phyloP scores from a whole-genome alignment of 2,329 filamentous ascomycete species.

The Aspergillus brasiliensis region DNA sequence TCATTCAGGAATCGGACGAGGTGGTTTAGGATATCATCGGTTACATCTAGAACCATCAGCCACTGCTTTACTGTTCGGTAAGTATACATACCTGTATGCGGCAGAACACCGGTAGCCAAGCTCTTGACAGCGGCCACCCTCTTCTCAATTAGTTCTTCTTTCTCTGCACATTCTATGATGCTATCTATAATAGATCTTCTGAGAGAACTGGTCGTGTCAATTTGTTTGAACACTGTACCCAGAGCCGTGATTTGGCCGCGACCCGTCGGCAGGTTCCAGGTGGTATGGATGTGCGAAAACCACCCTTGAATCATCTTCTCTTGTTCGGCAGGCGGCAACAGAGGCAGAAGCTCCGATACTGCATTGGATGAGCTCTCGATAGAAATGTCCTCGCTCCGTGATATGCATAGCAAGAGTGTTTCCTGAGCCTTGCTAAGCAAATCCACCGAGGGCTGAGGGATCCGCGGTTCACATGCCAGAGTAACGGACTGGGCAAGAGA shows the following conservation, averaged over 20 bases:
- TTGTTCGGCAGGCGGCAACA: conserved; percentile 36
- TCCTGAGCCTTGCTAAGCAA: conserved; percentile 34
- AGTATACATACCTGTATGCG: conserved; percentile 36
- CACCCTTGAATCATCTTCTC: conserved; percentile 40
- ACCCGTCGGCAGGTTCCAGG: conserved; percentile 41
- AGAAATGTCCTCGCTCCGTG: conserved; percentile 42
- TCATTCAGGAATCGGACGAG: conserved; percentile 65
- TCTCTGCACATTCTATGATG: conserved; percentile 37
- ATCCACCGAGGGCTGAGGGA: conserved; percentile 21
- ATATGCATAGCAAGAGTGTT: conserved; percentile 43
- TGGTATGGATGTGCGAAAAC: conserved; percentile 41
- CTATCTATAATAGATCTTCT: conserved; percentile 35
- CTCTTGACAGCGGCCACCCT: conserved; percentile 45
- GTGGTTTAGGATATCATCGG: conserved; percentile 30
- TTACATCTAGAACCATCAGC: conserved; percentile 33
- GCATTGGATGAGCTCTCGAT: conserved; percentile 46
- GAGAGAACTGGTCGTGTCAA: conserved; percentile 27
- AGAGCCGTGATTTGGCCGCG: conserved; percentile 48
- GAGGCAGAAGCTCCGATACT: conserved; percentile 42
- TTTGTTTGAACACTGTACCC: conserved; percentile 41
- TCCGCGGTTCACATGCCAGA: conserved; percentile 9
- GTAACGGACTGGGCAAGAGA: conserved; percentile 38
- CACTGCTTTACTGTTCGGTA: background rate
- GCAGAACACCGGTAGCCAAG: conserved; percentile 40
- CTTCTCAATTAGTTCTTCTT: conserved; percentile 45